These are phyloP conservation scores for Echites panduratus DNA, from an alignment of 257 asterid species.

Conservation along the genomic window DNA sequence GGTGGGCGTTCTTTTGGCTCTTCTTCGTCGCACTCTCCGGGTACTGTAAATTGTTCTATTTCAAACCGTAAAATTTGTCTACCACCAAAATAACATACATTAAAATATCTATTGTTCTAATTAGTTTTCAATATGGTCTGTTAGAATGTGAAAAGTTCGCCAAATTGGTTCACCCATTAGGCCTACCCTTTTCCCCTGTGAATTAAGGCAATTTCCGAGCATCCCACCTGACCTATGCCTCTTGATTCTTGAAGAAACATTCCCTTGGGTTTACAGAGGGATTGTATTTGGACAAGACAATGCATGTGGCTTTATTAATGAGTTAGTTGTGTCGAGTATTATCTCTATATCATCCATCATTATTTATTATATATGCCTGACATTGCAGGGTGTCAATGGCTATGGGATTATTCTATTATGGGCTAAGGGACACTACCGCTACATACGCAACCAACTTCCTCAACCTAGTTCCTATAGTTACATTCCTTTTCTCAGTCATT, in stretches of 20 bases:
- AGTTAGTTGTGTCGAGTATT: neutral
- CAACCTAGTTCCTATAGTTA: conserved; percentile 45
- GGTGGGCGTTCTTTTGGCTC: conserved; percentile 36
- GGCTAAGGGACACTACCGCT: conserved; percentile 62
- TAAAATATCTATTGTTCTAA: no score
- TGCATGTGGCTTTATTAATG: neutral
- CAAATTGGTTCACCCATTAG: no score
- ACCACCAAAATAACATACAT: no score
- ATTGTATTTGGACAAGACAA: neutral
- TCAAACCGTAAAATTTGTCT: no score
- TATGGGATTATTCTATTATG: conserved; percentile 55
- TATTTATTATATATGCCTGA: neutral
- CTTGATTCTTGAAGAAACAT: neutral
- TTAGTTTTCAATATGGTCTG: no score
- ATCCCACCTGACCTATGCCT: no score
- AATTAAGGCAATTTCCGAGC: no score
- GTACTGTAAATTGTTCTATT: conserved; percentile 18
- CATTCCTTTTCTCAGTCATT: conserved; percentile 41
- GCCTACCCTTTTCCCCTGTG: no score
- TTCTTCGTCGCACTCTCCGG: conserved; percentile 57
- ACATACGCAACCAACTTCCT: conserved; percentile 64
- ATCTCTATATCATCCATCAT: no score
- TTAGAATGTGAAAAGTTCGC: no score
- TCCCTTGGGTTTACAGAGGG: neutral
- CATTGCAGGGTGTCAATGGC: conserved; percentile 49